A percentile compares a stretch with the other conserved stretches of the same genome.
Conservation (phyloP, 2,329 filamentous ascomycete species). For the Penicillium sp. region DNA sequence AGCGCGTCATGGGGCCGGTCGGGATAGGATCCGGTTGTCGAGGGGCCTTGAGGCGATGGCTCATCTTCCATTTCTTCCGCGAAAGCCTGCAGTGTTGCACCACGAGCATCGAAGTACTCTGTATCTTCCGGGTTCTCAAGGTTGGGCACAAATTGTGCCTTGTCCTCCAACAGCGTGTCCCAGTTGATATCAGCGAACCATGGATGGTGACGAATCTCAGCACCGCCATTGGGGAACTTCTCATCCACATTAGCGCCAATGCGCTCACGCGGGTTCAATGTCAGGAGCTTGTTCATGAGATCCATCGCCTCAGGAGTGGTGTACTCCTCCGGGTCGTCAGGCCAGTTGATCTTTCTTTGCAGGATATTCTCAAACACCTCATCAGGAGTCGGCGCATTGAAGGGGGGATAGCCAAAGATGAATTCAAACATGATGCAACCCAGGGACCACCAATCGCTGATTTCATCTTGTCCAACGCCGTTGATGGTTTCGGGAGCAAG, state of each 20-base stretch:
- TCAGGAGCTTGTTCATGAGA: constrained; percentile 88
- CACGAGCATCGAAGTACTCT: constrained; percentile 92
- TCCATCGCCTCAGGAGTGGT: constrained; percentile 89
- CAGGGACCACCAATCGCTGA: constrained; percentile 99
- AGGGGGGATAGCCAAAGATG: constrained; percentile 88
- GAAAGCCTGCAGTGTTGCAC: constrained; percentile 89
- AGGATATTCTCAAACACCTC: constrained; percentile 97
- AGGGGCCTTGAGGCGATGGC: constrained; percentile 68
- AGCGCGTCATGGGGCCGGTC: constrained; percentile 94
- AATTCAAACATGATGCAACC: constrained; percentile 98
- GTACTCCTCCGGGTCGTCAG: constrained; percentile 75
- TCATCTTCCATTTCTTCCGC: constrained; percentile 94
- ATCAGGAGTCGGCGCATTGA: constrained; percentile 86
- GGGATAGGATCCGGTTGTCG: constrained; percentile 73
- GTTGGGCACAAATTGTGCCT: constrained; percentile 91
- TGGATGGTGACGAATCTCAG: constrained; percentile 83
- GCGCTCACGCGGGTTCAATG: constrained; percentile 76
- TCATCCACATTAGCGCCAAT: constrained; percentile 85
- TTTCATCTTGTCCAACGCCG: constrained; percentile 92
- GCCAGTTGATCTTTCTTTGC: constrained; percentile 87
- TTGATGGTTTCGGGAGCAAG: constrained; percentile 95
- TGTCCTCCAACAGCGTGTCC: constrained; percentile 89
- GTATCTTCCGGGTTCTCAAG: constrained; percentile 95
- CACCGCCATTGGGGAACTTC: constrained; percentile 78
- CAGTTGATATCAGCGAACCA: constrained; percentile 91